These are phyloP conservation scores for Saccharomycopsis synnaedendra DNA, from an alignment of 805 yeast species.

Conservation along the genomic window DNA sequence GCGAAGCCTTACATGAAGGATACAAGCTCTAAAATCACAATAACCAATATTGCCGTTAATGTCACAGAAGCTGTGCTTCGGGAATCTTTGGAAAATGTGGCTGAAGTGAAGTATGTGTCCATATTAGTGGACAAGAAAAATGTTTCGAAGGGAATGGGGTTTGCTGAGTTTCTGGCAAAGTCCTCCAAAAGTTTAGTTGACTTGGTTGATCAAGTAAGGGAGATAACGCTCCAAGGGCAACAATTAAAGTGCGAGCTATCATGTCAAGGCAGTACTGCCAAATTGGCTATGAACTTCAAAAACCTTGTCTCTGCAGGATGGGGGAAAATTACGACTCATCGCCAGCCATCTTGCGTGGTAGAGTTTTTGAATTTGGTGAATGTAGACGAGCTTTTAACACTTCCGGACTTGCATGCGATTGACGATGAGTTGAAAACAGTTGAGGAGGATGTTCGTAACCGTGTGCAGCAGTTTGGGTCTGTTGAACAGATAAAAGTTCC, in stretches of 20 bases:
- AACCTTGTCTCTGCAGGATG: conserved; percentile 15
- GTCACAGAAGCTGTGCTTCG: conserved; percentile 32
- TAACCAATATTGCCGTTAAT: conserved; percentile 33
- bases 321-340: conserved; percentile 22
- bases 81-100: conserved; percentile 20
- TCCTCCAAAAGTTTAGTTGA: neutral
- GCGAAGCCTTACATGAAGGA: conserved; percentile 23
- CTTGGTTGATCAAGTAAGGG: conserved; percentile 22
- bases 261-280: conserved; percentile 25
- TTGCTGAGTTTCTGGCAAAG: conserved; percentile 31
- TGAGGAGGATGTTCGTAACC: conserved; percentile 33
- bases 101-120: conserved; percentile 12
- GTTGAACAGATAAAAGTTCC: conserved; percentile 51
- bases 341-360: conserved; percentile 34
- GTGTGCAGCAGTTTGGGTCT: conserved; percentile 33
- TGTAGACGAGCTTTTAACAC: conserved; percentile 49
- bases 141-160: conserved; percentile 47
- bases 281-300: conserved; percentile 18
- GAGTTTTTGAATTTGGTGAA: conserved; percentile 57
- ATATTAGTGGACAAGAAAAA: conserved; percentile 35
- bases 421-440: conserved; percentile 28
- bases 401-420: conserved; percentile 23
- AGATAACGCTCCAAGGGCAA: conserved; percentile 26
- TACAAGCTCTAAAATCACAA: conserved; percentile 33
- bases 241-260: conserved; percentile 27